Evolutionary conservation across 164 flowering plant genomes (phyloP).

Genomic region (Piper betle): DNA sequence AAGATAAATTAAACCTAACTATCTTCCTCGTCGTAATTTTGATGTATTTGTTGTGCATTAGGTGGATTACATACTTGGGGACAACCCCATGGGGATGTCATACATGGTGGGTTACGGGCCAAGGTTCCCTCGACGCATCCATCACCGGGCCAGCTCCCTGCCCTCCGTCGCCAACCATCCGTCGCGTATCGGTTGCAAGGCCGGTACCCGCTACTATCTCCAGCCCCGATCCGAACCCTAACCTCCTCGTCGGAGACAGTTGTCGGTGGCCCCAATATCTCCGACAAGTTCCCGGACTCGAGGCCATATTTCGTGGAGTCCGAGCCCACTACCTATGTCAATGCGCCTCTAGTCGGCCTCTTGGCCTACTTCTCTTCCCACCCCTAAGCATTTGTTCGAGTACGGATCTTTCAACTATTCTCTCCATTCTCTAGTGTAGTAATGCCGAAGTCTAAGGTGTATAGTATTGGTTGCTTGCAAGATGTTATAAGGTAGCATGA

Average conservation of each 20-base stretch:
- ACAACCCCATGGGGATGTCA: conserved; percentile 68
- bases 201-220: conserved; percentile 52
- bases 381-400: too few species aligned
- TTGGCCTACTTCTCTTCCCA: conserved; percentile 72
- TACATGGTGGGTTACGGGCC: conserved; percentile 94
- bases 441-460: too few species aligned
- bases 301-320: conserved; percentile 76
- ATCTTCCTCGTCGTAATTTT: neutral
- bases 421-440: too few species aligned
- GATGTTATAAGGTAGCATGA: too few species aligned
- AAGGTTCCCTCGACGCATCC: conserved; percentile 67
- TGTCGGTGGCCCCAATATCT: conserved; percentile 82
- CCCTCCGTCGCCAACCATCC: conserved; percentile 76
- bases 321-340: conserved; percentile 94
- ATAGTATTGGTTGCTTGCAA: too few species aligned
- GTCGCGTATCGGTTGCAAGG: conserved; percentile 60
- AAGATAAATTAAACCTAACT: neutral
- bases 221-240: conserved; percentile 82
- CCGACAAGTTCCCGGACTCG: conserved; percentile 80
- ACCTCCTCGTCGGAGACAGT: conserved; percentile 76
- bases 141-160: conserved; percentile 79
- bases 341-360: conserved; percentile 88
- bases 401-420: too few species aligned
- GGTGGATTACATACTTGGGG: conserved; percentile 95
- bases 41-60: conserved; percentile 6